Evolutionary conservation across 2,329 filamentous ascomycete species (phyloP).

Genomic region (Fonsecaea monophora): DNA sequence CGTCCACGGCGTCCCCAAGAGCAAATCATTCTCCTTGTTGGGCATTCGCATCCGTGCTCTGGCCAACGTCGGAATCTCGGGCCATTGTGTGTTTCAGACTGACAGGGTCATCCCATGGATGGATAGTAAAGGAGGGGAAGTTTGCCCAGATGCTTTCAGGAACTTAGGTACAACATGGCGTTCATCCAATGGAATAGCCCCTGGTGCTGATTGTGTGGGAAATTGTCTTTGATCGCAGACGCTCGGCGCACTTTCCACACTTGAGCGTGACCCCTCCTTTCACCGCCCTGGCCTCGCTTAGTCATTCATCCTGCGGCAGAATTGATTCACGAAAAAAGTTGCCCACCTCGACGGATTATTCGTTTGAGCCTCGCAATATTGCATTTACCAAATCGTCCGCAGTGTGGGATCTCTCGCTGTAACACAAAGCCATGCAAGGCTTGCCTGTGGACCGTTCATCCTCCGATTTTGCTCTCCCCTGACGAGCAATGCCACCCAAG

Average conservation of each 20-base stretch:
- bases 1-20: background rate
- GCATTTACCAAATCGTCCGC: background rate
- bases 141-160: background rate
- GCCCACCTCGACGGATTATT: conserved; percentile 19
- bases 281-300: conserved; percentile 24
- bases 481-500: conserved; percentile 38
- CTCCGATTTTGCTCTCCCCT: background rate
- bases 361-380: conserved; percentile 14
- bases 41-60: conserved; percentile 10
- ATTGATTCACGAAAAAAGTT: conserved; percentile 20
- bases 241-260: conserved; percentile 2
- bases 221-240: background rate
- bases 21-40: conserved; percentile 16
- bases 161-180: background rate
- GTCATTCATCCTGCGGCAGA: conserved; percentile 11
- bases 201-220: background rate
- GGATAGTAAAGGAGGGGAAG: background rate
- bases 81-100: conserved; percentile 14
- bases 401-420: background rate
- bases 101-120: conserved; percentile 13
- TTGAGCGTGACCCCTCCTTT: conserved; percentile 14
- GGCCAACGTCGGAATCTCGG: conserved; percentile 10
- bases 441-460: background rate
- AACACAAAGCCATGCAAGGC: conserved; percentile 2
- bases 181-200: background rate